Percentiles rank a stretch among this genome's conserved stretches.
These are phyloP conservation scores for Neospermospora avenae DNA, from an alignment of 2,329 filamentous ascomycete genomes.

Conservation along the genomic window DNA sequence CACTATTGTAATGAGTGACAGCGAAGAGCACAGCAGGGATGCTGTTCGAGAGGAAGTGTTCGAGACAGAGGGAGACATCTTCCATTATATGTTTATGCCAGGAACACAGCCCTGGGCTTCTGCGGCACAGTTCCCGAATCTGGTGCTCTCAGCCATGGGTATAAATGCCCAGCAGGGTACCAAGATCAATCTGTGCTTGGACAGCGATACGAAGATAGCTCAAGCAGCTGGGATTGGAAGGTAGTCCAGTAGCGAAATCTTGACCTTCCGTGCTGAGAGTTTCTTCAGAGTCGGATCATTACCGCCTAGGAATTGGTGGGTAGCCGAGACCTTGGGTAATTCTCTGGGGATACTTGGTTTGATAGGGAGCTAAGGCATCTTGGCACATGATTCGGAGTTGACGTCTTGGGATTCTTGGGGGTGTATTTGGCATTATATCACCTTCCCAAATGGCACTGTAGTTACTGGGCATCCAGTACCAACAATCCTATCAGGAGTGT, in stretches of 20 bases:
- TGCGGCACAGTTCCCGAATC: not conserved
- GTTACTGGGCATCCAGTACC: not conserved
- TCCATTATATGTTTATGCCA: slow-evolving; percentile 1
- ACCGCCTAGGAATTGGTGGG: not conserved
- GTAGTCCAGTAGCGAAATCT: not conserved
- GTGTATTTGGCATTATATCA: not conserved
- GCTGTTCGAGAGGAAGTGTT: not conserved
- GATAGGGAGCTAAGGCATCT: not conserved
- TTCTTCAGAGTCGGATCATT: not conserved
- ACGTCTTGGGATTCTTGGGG: not conserved
- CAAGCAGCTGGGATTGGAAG: slow-evolving; percentile 8
- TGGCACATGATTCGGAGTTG: not conserved
- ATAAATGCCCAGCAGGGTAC: slow-evolving; percentile 6
- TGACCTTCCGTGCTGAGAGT: slow-evolving; percentile 7
- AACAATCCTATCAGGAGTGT: not conserved
- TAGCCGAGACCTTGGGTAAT: slow-evolving; percentile 2
- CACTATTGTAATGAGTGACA: not conserved
- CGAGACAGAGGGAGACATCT: not conserved
- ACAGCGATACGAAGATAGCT: slow-evolving; percentile 1
- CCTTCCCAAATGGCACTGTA: not conserved
- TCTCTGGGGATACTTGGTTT: not conserved
- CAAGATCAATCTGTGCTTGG: not conserved
- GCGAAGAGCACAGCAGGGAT: not conserved
- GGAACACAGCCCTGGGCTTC: not conserved
- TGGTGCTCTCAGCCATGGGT: not conserved